Percentiles rank a stretch among this genome's conserved stretches.
phyloP scores from a whole-genome alignment of 805 yeast genomes.

The Kuraishia ogatae region DNA sequence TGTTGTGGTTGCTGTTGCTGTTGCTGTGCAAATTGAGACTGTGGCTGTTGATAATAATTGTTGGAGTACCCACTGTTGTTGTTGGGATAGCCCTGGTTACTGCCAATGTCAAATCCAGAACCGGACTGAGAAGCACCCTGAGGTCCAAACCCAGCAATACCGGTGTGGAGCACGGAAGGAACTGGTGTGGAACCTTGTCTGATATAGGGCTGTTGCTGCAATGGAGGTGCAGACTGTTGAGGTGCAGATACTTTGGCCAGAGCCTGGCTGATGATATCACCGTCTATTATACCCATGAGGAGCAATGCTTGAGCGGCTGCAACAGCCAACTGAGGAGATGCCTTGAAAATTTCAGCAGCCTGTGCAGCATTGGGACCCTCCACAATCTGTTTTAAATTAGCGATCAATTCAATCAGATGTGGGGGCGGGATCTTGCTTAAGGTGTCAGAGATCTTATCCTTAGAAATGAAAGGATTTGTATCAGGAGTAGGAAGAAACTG shows the following conservation, averaged over 20 bases:
- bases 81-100: conserved; percentile 6
- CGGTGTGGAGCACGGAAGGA: not conserved
- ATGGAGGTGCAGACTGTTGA: conserved; percentile 17
- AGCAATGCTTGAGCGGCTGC: conserved; percentile 68
- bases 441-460: conserved; percentile 54
- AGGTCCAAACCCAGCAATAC: not conserved
- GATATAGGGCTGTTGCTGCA: conserved; percentile 5
- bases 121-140: conserved; percentile 1
- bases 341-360: conserved; percentile 43
- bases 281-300: conserved; percentile 69
- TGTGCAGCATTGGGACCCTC: conserved; percentile 40
- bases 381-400: conserved; percentile 52
- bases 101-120: conserved; percentile 6
- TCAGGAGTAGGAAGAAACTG: conserved; percentile 43
- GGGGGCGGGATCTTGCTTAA: conserved; percentile 62
- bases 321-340: conserved; percentile 49
- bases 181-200: not conserved
- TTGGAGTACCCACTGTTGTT: conserved; percentile 10
- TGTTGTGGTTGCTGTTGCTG: conserved; percentile 7
- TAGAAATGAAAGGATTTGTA: conserved; percentile 22
- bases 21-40: conserved; percentile 6
- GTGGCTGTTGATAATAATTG: conserved; percentile 10
- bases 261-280: conserved; percentile 57
- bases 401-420: conserved; percentile 57
- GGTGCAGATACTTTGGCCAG: conserved; percentile 7